Evolutionary conservation across 2,329 filamentous ascomycete genomes (phyloP).

Genomic region (Ramichloridium luteum): DNA sequence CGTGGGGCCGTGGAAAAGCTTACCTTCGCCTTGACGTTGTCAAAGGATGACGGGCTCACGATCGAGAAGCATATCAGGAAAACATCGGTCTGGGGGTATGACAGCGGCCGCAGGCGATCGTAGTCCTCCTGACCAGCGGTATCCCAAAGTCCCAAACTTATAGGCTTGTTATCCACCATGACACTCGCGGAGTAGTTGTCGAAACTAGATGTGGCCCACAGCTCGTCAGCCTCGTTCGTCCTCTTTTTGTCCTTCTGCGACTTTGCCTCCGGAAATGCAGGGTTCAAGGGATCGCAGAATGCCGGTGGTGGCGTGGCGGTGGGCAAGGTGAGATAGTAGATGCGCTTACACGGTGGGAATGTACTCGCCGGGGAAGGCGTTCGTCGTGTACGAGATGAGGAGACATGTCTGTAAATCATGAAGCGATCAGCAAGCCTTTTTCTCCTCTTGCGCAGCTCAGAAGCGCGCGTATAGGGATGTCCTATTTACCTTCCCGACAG

Average conservation of each 20-base stretch:
- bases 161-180: slow-evolving; percentile 96
- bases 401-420: slow-evolving; percentile 67
- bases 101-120: slow-evolving; percentile 84
- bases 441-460: not conserved
- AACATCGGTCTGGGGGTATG: slow-evolving; percentile 96
- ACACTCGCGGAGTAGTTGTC: slow-evolving; percentile 99
- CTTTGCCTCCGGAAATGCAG: too few relatives aligned
- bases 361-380: slow-evolving; percentile 99
- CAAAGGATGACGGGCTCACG: slow-evolving; percentile 92
- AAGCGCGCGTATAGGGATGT: not conserved
- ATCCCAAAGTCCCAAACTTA: slow-evolving; percentile 95
- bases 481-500: slow-evolving; percentile 79
- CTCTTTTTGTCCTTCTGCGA: too few relatives aligned
- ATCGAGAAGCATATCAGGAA: slow-evolving; percentile 98
- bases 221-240: slow-evolving; percentile 13
- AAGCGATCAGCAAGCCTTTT: slow-evolving; percentile 9
- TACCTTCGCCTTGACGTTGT: slow-evolving; percentile 98
- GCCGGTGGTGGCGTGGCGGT: too few relatives aligned
- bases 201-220: slow-evolving; percentile 54
- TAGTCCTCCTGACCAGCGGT: slow-evolving; percentile 98
- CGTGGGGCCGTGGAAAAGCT: slow-evolving; percentile 17
- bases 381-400: slow-evolving; percentile 97
- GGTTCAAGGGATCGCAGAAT: too few relatives aligned
- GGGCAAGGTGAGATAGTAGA: too few relatives aligned
- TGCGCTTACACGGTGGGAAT: slow-evolving; percentile 85